Base-by-base conservation (phyloP, 2,329 filamentous ascomycete genomes). In the Fusarium fujikuroi region DNA sequence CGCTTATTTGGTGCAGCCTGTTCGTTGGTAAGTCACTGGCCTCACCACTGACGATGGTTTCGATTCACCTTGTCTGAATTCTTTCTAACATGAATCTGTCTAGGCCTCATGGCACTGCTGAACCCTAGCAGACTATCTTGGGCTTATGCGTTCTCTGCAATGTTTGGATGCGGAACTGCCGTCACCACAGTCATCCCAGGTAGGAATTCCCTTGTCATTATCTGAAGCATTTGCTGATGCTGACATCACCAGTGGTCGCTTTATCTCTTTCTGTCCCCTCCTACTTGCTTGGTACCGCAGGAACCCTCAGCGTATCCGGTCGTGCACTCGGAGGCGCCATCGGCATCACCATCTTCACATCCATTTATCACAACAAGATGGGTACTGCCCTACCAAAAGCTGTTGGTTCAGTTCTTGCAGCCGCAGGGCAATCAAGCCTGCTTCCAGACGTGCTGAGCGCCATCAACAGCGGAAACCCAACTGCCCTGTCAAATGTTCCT, bases 141-240 rank as follows among this genome's bases (percentile, higher is more conserved):
- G 49, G 32, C 49, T 3, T 52, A 52, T 14, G 49, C 12, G 4
- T 52, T 36, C 32, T 52, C 49, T 11, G 49, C 49, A 16, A 3
- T 36, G 11, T 36, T 52, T 9, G 49, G 49, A 21, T 52, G 49
- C 12, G 49, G 49, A 36, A 52, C 49, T 52, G 49, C 49, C 3
- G 49, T 52, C 3, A 52, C 49, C 4, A 52, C 32, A 25, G 49
- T 52, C 9, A 52, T 52, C 10, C 49, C 49, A 36, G 49, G 49
- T 46, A 28, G 18, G 25, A 21, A 3, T 21, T 21, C 12, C 43
- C 23, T 15, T 21, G 11, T 15, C 0, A 4, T 3, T 28, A 7
- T 28, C 23, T 19, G 2, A 28, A 46, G 3, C 0, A 4, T 3
- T 36, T 25, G 8, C 18, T 15, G 12, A 52, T 11, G 2, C 11